Evolutionary conservation across 1,139 yeast genomes (phyloP).

Genomic region (Zygosaccharomyces pseudobailii): DNA sequence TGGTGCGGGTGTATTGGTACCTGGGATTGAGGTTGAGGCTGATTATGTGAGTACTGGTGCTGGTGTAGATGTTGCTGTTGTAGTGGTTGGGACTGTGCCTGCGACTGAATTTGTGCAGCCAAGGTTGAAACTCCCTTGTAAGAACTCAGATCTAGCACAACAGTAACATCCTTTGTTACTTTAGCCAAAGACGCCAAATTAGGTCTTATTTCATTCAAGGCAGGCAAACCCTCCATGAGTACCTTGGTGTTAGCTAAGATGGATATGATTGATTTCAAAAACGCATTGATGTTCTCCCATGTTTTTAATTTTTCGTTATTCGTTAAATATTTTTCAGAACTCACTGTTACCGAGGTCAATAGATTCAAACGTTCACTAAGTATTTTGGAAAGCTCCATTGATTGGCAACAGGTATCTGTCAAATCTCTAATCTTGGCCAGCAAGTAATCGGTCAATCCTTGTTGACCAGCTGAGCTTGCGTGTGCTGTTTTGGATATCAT

Average conservation of each 20-base stretch:
- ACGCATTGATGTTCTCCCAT: slow-evolving; percentile 83
- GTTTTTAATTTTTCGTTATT: slow-evolving; percentile 61
- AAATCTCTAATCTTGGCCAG: slow-evolving; percentile 71
- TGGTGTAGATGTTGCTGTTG: slow-evolving; percentile 21
- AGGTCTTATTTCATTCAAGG: slow-evolving; percentile 72
- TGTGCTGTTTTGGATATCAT: slow-evolving; percentile 72
- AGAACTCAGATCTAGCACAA: slow-evolving; percentile 62
- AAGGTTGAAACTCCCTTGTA: slow-evolving; percentile 39
- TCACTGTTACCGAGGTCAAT: slow-evolving; percentile 39
- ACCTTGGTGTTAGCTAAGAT: slow-evolving; percentile 79
- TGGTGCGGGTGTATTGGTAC: slow-evolving; percentile 7
- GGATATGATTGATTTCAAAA: slow-evolving; percentile 76
- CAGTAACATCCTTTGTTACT: slow-evolving; percentile 86
- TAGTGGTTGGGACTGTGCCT: slow-evolving; percentile 5
- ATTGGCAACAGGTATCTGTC: slow-evolving; percentile 69
- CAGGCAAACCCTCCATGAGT: slow-evolving; percentile 76
- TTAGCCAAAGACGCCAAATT: slow-evolving; percentile 78
- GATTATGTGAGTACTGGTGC: slow-evolving; percentile 25
- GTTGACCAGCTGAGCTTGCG: slow-evolving; percentile 36
- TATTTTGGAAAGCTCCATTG: slow-evolving; percentile 74
- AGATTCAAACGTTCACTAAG: slow-evolving; percentile 52
- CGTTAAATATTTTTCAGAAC: slow-evolving; percentile 39
- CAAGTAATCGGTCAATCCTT: slow-evolving; percentile 40
- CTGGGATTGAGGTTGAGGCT: slow-evolving; percentile 6
- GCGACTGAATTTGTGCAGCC: slow-evolving; percentile 14